Base-by-base conservation (phyloP, 257 asterid species). In the Dorcoceras hygrometricum region DNA sequence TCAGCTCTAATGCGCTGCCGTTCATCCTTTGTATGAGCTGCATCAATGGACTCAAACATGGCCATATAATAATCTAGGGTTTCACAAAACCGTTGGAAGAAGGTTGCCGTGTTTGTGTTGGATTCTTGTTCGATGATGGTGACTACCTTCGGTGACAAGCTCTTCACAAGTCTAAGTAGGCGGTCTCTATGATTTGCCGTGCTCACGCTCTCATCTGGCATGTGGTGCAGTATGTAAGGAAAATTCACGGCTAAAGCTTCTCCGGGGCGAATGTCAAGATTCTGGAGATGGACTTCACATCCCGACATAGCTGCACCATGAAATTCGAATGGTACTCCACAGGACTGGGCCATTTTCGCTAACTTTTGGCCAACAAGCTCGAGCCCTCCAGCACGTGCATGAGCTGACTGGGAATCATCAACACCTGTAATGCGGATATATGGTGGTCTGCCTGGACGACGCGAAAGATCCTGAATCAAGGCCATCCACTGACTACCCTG, bases 401-500 rank as follows among this genome's bases (percentile, higher is more conserved):
- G 77, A 61, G 87, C 87, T 0, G 98, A 87, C 62, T 82, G 76
- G 14, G 83, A 82, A 66, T 87, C 95, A 23, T 87, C 95, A 12
- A 87, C 81, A 7, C 95, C 90, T 0, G 95, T 87, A 12, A 87
- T 66, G 12, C 80, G 88, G 20, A 84, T 22, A 23, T 8, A 58
- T 0, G 90, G 90, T 20, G 86, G 83, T 4, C 95, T 84, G 27
- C 90, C 80, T 16, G 90, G 77, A 4, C 90, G 69, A 7, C 39
- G n/a, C 3, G 90, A 80, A 61, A 82, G 76, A 20, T 68, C 74
- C 57, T 82, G 75, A 23, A 87, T 81, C 23, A 94, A 76, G 62
- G 84, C 74, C 46, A 83, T 57, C 98, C 98, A 94, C 70, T 94
- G 99, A 69, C 96, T 94, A 36, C 99, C 99, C 73, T 90, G 99